These are phyloP conservation scores for Clavariopsis aquatica DNA, from an alignment of 495 filamentous ascomycete species.

Conservation along the genomic window DNA sequence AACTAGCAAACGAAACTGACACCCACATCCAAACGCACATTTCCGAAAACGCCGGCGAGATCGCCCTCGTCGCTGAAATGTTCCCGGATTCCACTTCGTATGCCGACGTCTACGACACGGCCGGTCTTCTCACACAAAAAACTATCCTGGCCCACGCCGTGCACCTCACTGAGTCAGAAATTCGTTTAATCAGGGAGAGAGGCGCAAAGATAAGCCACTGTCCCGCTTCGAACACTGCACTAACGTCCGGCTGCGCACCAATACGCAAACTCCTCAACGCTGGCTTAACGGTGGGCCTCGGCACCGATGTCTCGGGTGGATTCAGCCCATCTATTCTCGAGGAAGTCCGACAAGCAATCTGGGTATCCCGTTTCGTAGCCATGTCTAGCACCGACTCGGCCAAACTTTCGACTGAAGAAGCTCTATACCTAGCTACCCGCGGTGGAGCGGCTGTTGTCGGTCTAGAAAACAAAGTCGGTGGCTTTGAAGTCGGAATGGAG, in stretches of 20 bases:
- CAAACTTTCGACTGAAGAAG: conserved; percentile 80
- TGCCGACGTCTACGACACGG: conserved; percentile 74
- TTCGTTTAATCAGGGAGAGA: conserved; percentile 58
- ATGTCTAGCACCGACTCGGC: conserved; percentile 50
- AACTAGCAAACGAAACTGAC: conserved; percentile 58
- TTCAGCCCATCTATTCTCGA: conserved; percentile 78
- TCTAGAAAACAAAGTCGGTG: conserved; percentile 66
- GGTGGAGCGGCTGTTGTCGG: conserved; percentile 80
- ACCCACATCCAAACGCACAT: conserved; percentile 89
- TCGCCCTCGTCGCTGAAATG: conserved; percentile 64
- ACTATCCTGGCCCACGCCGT: conserved; percentile 89
- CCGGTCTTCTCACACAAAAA: conserved; percentile 64
- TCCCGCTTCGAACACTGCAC: conserved; percentile 76
- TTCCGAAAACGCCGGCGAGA: conserved; percentile 76
- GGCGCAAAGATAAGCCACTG: conserved; percentile 77
- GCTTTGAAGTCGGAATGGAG: conserved; percentile 81
- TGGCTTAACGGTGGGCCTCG: conserved; percentile 77
- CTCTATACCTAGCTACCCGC: conserved; percentile 78
- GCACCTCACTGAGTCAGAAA: conserved; percentile 68
- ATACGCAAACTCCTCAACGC: conserved; percentile 71
- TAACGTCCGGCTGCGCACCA: conserved; percentile 72
- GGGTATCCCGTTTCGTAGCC: conserved; percentile 69
- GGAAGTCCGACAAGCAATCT: conserved; percentile 71
- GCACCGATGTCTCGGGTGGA: conserved; percentile 87
- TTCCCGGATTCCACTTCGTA: conserved; percentile 70